Base-by-base conservation (phyloP, 2,329 filamentous ascomycete genomes). In the Trichoderma brevicompactum region DNA sequence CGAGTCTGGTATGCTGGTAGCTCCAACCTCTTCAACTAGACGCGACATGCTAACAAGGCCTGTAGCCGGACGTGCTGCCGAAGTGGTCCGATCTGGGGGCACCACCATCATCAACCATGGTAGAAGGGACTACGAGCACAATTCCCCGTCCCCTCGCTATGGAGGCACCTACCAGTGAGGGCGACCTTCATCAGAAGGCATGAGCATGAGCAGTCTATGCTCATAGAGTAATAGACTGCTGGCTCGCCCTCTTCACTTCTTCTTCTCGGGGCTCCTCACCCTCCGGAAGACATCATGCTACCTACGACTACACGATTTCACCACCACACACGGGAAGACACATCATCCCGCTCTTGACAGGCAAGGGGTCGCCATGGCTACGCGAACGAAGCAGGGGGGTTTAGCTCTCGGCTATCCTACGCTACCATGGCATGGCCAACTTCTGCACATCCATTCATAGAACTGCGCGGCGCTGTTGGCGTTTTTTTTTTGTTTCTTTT, bases 51-150 rank as follows among this genome's bases (percentile, higher is more conserved):
- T 73, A 67, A 75, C 69, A 40, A 49, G 34, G 10, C 40, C 58
- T 34, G 3, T 55, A 76, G 74, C 63, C 23, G 69, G 71, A 34
- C 72, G 75, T 65, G 63, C 62, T 19, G 69, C 73, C n/a, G 46
- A 68, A 60, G 71, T 73, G 34, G 64, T 67, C 34, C 70, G 54
- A 38, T 71, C 68, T 10, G 68, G 72, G 48, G 67, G 64, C 48
- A 72, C 70, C 69, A 65, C 70, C n/a, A 68, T 79, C 63, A 70
- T 77, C 69, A 75, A 76, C 70, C 75, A 77, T 70, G 64, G 70
- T 65, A 73, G 72, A 60, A 68, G 71, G 8, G 66, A 62, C 54
- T 75, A 73, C 41, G 76, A 79, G n/a, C 56, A 66, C 50, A 63
- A 65, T 58, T 74, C 72, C 6, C 77, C 77, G 4, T 71, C 66